Percentiles rank a stretch among this genome's conserved stretches.
These are phyloP conservation scores for Rhizoctonia solani DNA, from an alignment of 1,284 basidiomycete species.

Conservation along the genomic window DNA sequence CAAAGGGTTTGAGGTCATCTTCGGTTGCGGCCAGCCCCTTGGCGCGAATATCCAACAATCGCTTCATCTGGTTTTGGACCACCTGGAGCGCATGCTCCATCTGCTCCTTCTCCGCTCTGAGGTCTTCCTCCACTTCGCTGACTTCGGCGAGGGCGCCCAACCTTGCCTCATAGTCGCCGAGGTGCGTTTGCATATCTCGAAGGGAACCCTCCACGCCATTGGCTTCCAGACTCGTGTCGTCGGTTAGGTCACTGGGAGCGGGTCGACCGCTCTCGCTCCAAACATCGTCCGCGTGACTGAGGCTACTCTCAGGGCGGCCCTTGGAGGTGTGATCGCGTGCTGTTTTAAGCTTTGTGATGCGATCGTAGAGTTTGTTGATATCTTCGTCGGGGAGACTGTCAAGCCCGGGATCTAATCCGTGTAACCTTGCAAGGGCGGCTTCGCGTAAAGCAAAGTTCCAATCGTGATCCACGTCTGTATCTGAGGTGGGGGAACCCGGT, in stretches of 20 bases:
- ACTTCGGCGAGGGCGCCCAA: slow-evolving; percentile 72
- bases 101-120: slow-evolving; percentile 86
- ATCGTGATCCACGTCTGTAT: slow-evolving; percentile 76
- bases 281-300: slow-evolving; percentile 79
- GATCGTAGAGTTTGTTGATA: slow-evolving; percentile 89
- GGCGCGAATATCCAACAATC: slow-evolving; percentile 77
- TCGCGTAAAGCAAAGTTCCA: slow-evolving; percentile 94
- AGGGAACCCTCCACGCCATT: slow-evolving; percentile 68
- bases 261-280: slow-evolving; percentile 80
- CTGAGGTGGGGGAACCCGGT: slow-evolving; percentile 76
- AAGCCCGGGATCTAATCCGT: slow-evolving; percentile 79
- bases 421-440: slow-evolving; percentile 78
- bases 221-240: slow-evolving; percentile 80
- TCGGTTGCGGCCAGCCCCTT: slow-evolving; percentile 66
- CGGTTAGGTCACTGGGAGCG: slow-evolving; percentile 73
- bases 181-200: slow-evolving; percentile 69
- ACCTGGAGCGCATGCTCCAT: slow-evolving; percentile 85
- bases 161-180: slow-evolving; percentile 66
- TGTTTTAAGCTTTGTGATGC: slow-evolving; percentile 89
- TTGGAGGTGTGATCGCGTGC: slow-evolving; percentile 74
- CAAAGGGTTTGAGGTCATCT: slow-evolving; percentile 62
- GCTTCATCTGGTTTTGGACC: slow-evolving; percentile 81
- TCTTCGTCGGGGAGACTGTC: slow-evolving; percentile 92
- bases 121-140: slow-evolving; percentile 72
- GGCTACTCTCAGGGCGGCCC: slow-evolving; percentile 50